Conservation (phyloP, 352 stramenopile species). For the Globisporangium yorkense region DNA sequence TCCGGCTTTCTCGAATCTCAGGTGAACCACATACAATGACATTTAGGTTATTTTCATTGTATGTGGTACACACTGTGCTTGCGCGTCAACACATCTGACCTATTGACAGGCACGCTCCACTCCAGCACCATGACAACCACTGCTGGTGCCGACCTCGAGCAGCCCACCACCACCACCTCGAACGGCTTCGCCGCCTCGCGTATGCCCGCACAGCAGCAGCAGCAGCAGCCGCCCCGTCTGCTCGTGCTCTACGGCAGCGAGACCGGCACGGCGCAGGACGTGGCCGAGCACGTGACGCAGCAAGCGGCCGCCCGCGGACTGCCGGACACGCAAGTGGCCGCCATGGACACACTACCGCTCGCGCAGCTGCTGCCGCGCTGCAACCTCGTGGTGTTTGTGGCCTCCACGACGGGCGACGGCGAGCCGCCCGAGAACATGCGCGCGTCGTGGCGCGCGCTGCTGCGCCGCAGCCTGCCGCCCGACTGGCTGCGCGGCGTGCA, state of each 20-base stretch:
- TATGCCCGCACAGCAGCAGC: neutral
- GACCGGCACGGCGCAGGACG: conserved; percentile 85
- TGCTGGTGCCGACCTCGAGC: too few relatives aligned
- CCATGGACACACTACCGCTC: conserved; percentile 73
- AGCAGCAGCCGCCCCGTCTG: conserved; percentile 25
- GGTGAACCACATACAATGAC: too few relatives aligned
- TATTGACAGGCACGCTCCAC: too few relatives aligned
- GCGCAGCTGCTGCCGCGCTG: conserved; percentile 40
- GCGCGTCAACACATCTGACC: too few relatives aligned
- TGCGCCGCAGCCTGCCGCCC: conserved; percentile 73
- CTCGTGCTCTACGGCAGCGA: conserved; percentile 90
- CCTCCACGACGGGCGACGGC: conserved; percentile 90
- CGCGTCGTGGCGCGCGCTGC: conserved; percentile 71
- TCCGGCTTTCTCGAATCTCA: too few relatives aligned
- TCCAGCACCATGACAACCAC: too few relatives aligned
- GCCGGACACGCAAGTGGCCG: conserved; percentile 33
- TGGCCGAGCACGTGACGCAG: conserved; percentile 73
- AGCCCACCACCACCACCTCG: too few relatives aligned
- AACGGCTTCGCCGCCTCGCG: too few relatives aligned
- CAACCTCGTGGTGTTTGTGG: conserved; percentile 82
- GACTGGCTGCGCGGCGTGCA: conserved; percentile 64
- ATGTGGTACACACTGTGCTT: too few relatives aligned
- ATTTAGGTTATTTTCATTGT: too few relatives aligned
- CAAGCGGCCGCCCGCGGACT: conserved; percentile 57
- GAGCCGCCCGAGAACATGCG: conserved; percentile 91